Evolutionary conservation across 345 rosid genomes (phyloP).

Genomic region (Pugionium dolabratum): DNA sequence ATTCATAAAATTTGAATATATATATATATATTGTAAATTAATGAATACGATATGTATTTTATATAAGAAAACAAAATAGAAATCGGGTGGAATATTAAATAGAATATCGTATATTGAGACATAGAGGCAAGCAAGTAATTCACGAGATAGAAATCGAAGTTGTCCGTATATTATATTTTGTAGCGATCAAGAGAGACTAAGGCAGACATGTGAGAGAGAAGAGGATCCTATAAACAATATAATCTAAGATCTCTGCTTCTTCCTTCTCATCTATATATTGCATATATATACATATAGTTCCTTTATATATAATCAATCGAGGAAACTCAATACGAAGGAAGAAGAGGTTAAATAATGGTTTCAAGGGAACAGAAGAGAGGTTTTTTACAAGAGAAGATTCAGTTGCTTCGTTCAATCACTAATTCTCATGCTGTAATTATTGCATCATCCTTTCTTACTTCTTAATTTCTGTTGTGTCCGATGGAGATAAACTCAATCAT

Average conservation of each 20-base stretch:
- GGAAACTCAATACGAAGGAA: conserved; percentile 13
- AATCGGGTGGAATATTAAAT: conserved; percentile 23
- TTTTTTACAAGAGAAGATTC: conserved; percentile 50
- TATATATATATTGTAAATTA: background rate
- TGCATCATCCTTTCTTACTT: conserved; percentile 21
- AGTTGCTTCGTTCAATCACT: conserved; percentile 56
- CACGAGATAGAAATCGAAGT: conserved; percentile 44
- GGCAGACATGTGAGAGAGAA: conserved; percentile 42
- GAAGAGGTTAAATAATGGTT: conserved; percentile 32
- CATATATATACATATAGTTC: conserved; percentile 12
- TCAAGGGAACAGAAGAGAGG: conserved; percentile 48
- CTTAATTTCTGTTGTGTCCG: background rate
- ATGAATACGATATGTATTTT: background rate
- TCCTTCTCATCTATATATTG: conserved; percentile 23
- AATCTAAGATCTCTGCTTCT: conserved; percentile 37
- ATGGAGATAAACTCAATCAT: conserved; percentile 13
- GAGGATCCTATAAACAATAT: conserved; percentile 37
- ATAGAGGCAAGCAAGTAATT: conserved; percentile 45
- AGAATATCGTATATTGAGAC: conserved; percentile 41
- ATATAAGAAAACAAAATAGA: conserved; percentile 32
- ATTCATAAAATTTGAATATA: background rate
- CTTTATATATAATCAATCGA: conserved; percentile 4
- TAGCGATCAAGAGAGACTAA: conserved; percentile 45
- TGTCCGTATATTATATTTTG: conserved; percentile 46
- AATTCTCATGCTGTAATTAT: conserved; percentile 57